A percentile compares a stretch with the other conserved stretches of the same genome.
phyloP scores from a whole-genome alignment of 2,329 filamentous ascomycete species.

The Talaromyces sp. region DNA sequence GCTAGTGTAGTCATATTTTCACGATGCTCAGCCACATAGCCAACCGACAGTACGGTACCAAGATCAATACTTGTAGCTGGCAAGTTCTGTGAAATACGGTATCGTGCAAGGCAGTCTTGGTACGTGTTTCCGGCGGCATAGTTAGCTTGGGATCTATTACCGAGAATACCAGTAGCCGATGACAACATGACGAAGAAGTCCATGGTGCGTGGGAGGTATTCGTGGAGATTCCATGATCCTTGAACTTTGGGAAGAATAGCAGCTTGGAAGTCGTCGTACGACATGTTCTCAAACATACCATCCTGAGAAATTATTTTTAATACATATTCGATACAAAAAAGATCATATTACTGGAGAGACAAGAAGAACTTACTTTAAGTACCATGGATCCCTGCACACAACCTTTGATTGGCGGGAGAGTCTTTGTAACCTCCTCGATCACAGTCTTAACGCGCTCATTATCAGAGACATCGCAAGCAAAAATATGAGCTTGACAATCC shows the following conservation, averaged over 20 bases:
- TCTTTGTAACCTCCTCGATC: conserved; percentile 17
- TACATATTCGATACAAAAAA: not conserved
- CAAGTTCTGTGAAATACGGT: conserved; percentile 25
- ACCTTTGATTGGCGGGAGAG: conserved; percentile 30
- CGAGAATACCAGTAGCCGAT: conserved; percentile 43
- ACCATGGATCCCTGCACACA: conserved; percentile 33
- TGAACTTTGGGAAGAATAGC: conserved; percentile 41
- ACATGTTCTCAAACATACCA: conserved; percentile 39
- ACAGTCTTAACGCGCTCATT: conserved; percentile 17
- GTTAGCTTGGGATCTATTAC: conserved; percentile 46
- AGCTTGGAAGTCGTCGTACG: conserved; percentile 35
- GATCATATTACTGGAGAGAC: not conserved
- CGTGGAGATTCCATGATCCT: conserved; percentile 37
- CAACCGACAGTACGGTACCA: conserved; percentile 32
- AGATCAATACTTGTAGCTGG: conserved; percentile 28
- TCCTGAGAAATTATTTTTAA: conserved; percentile 21
- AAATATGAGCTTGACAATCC: conserved; percentile 20
- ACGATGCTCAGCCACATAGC: conserved; percentile 31
- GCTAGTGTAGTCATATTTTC: conserved; percentile 13
- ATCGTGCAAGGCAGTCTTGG: conserved; percentile 35
- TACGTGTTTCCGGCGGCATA: conserved; percentile 41
- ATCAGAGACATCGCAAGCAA: conserved; percentile 26
- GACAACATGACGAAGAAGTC: conserved; percentile 46
- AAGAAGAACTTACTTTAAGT: conserved; percentile 16
- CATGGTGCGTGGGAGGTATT: conserved; percentile 27